phyloP scores from a whole-genome alignment of 495 filamentous ascomycete species.

The Talaromyces proteolyticus region DNA sequence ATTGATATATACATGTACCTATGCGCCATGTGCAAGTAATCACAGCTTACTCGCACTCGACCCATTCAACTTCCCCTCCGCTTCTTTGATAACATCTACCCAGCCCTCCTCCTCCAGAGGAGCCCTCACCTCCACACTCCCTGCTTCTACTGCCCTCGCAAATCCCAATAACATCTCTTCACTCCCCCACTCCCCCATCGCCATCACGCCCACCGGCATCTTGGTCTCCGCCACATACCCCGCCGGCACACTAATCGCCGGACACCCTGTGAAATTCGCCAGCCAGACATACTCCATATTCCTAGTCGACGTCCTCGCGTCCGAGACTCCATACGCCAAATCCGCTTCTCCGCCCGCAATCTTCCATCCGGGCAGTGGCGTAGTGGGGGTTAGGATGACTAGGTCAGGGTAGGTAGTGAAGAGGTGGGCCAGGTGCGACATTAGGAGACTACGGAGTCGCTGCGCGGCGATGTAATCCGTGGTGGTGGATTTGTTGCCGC shows the following conservation, averaged over 20 bases:
- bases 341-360: constrained; percentile 45
- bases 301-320: constrained; percentile 64
- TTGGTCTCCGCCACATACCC: constrained; percentile 57
- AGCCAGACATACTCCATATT: constrained; percentile 89
- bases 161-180: constrained; percentile 76
- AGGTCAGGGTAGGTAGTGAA: constrained; percentile 69
- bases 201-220: constrained; percentile 83
- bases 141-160: constrained; percentile 48
- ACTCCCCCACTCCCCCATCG: constrained; percentile 79
- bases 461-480: constrained; percentile 69
- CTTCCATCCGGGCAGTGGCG: constrained; percentile 70
- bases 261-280: constrained; percentile 78
- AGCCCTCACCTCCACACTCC: constrained; percentile 9
- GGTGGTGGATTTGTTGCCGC: constrained; percentile 53
- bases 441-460: constrained; percentile 67
- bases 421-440: constrained; percentile 74
- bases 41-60: constrained; percentile 4
- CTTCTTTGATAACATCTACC: constrained; percentile 32
- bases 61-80: constrained; percentile 8
- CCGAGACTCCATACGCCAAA: constrained; percentile 60
- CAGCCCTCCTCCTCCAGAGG: constrained; percentile 20
- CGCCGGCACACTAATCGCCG: constrained; percentile 70
- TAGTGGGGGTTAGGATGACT: constrained; percentile 74
- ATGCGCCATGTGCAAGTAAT: no score
- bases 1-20: no score